A percentile compares a stretch with the other conserved stretches of the same genome.
Conservation (phyloP, 2,329 filamentous ascomycete species). For the Colletotrichum eremochloae region DNA sequence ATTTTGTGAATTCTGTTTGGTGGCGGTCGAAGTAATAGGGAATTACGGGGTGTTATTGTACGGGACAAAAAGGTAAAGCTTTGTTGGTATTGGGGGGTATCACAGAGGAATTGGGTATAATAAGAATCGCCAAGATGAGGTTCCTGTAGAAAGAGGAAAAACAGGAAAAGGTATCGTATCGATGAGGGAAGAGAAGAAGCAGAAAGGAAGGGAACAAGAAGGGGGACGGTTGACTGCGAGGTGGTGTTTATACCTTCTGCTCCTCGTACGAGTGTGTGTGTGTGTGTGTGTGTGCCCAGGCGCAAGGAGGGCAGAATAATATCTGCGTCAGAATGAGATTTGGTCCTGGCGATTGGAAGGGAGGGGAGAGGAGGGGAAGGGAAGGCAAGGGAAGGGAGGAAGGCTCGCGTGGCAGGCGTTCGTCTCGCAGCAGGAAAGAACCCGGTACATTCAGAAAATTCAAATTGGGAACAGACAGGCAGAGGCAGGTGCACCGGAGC, state of each 20-base stretch:
- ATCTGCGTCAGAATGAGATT: constrained; percentile 35
- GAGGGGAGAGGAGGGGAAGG: not conserved
- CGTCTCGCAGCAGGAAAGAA: constrained; percentile 4
- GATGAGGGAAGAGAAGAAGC: constrained; percentile 18
- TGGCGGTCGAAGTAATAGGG: not conserved
- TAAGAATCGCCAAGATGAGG: constrained; percentile 32
- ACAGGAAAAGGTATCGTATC: constrained; percentile 36
- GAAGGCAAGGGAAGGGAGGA: not conserved
- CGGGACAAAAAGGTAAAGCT: constrained; percentile 10
- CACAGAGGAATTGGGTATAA: constrained; percentile 40
- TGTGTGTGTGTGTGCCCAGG: constrained; percentile 11
- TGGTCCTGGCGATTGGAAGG: constrained; percentile 18
- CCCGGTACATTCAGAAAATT: constrained; percentile 7
- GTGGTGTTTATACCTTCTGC: constrained; percentile 36
- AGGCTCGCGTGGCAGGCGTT: constrained; percentile 18
- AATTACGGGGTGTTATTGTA: constrained; percentile 27
- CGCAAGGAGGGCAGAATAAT: not conserved
- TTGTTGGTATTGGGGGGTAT: constrained; percentile 32
- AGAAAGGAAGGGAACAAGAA: not conserved
- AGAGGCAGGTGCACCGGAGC: constrained; percentile 24
- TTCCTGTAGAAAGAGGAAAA: constrained; percentile 31
- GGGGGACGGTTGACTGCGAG: not conserved
- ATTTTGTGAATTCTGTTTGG: not conserved
- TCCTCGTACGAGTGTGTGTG: not conserved
- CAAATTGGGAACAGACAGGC: not conserved